Percentiles rank a stretch among this genome's conserved stretches.
Evolutionary conservation across 495 filamentous ascomycete species (phyloP).

Genomic region (Neurospora sublineolata): DNA sequence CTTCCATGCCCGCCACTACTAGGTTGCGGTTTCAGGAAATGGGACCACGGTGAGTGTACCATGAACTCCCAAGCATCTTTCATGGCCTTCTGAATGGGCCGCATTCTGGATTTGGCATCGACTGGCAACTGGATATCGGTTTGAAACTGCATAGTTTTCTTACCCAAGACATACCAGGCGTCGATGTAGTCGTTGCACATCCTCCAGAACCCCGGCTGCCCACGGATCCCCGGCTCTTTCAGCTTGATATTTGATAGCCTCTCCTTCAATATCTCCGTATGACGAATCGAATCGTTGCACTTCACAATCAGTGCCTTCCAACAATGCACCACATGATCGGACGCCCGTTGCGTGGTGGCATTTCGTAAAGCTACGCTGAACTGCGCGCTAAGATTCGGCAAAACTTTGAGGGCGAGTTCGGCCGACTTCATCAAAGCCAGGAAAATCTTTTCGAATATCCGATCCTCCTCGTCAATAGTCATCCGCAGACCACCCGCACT

Average conservation of each 20-base stretch:
- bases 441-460: conserved; percentile 71
- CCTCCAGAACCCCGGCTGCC: conserved; percentile 70
- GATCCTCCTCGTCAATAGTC: conserved; percentile 54
- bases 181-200: conserved; percentile 66
- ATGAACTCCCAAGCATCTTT: conserved; percentile 66
- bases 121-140: conserved; percentile 49
- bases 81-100: conserved; percentile 62
- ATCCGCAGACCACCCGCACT: conserved; percentile 32
- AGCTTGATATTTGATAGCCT: conserved; percentile 70
- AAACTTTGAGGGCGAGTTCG: conserved; percentile 50
- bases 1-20: neutral
- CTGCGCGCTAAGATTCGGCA: conserved; percentile 53
- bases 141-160: conserved; percentile 54
- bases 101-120: conserved; percentile 58
- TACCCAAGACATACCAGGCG: conserved; percentile 62
- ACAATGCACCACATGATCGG: conserved; percentile 44
- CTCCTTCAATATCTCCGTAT: conserved; percentile 55
- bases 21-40: conserved; percentile 20
- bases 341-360: conserved; percentile 28
- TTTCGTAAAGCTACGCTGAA: conserved; percentile 41
- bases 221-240: conserved; percentile 67
- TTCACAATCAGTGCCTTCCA: conserved; percentile 62
- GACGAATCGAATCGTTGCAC: conserved; percentile 49
- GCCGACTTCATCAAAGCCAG: conserved; percentile 55
- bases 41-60: conserved; percentile 66